Base-by-base conservation (phyloP, 2,329 filamentous ascomycete genomes). In the Dactylellina haptotyla region DNA sequence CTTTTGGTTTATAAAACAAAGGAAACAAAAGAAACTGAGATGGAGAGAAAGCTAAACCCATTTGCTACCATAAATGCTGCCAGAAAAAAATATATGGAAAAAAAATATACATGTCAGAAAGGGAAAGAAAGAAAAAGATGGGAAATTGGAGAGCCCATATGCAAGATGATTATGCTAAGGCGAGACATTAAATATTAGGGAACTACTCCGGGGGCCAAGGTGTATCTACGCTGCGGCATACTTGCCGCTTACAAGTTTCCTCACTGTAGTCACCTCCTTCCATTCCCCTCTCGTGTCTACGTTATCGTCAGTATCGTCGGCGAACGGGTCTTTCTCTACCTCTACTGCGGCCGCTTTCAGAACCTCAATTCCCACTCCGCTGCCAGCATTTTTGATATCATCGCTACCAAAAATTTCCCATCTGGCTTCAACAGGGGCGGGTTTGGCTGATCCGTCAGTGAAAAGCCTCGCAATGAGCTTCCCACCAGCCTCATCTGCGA, bases 391-490 rank as follows among this genome's bases (percentile, higher is more conserved):
- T 5, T 79, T 75, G 14, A 82, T 81, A 30, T 85, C 81, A 39
- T 85, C 80, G 8, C 80, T 83, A 1, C 83, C 85, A 48, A 79
- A 80, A 20, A 90, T 83, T 79, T 97, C 93, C 88, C 93, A 97
- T 64, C 89, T 85, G 0, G 91, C 91, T 80, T 99, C 94, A 6
- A 96, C 86, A 61, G 87, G 88, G 0, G 93, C 92, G 3, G 90
- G 87, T 75, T 87, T 88, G 0, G 91, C 88, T 77, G 87, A 84
- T 23, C 87, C 87, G 32, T 93, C 89, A 0, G 91, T 91, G 23
- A 89, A 83, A 77, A 99, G 90, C 2, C 93, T 87, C 70, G 92
- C 95, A 4, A 97, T 88, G 67, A 97, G 87, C 81, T 92, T 94
- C 78, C 90, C 86, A 76, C 87, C 85, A 34, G 83, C 80, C 6